Base-by-base conservation (phyloP, 345 rosid genomes). In the Dovyalis caffra region DNA sequence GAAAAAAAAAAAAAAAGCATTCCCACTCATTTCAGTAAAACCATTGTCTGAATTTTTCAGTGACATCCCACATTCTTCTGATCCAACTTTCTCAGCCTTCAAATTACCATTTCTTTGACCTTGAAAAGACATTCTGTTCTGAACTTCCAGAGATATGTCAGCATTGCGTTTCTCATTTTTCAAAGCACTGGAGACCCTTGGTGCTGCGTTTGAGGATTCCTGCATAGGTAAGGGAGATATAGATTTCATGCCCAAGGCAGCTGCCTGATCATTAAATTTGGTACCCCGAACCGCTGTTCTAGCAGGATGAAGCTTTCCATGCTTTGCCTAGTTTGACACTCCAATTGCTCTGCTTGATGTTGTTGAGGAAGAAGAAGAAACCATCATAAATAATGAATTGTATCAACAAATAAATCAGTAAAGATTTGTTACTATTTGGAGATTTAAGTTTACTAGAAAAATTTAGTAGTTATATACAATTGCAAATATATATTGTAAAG, bases 251-350 rank as follows among this genome's bases (percentile, higher is more conserved):
- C 60, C 71, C 11, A 37, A 64, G 25, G 83, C 73, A 73, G 64
- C 72, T 63, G 73, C 83, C 78, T 76, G 84, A 63, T 63, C 60
- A 72, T 68, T 77, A 74, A 75, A 35, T 81, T 79, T 88, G 70
- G 79, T 33, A 65, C 80, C 77, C 25, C 70, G 70, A 33, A 73
- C 34, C 2, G 80, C 72, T 28, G 66, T 66, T 73, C 83, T 84
- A 68, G 75, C 70, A 51, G 90, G 77, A 77, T 86, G 94, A 80
- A 77, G 74, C 79, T 87, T 89, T 73, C 75, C 90, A 61, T 38
- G 47, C 74, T 84, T 94, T 73, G 71, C 66, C 66, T 66, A 82
- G 73, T 79, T 83, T 60, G 74, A 53, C 74, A 77, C 72, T 77
- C 85, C 87, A 74, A 66, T 77, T 43, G 76, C n/a, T n/a, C n/a